Base-by-base conservation (phyloP, 1,139 yeast genomes). In the Suhomyces anneliseae region DNA sequence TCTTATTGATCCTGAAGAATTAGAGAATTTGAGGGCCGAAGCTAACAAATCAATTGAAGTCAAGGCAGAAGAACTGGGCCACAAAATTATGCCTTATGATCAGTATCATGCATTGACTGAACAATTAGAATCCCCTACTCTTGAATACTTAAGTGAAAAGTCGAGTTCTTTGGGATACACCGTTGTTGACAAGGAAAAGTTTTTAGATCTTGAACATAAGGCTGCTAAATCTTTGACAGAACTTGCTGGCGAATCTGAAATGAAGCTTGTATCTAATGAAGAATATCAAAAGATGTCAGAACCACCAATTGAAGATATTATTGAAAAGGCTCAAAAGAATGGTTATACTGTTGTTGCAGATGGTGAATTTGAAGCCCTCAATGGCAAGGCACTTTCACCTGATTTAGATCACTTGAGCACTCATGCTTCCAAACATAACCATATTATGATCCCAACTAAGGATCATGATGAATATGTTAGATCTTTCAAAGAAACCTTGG, bases 21-120 rank as follows among this genome's bases (percentile, higher is more conserved):
- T 54, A 40, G 37, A 51, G 8, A 34, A 36, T 6, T n/a, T 54
- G 32, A 33, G 37, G 8, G 8, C 11, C 2, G 41, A 44, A 27
- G 44, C 43, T 27, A 10, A 35, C 3, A 56, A 57, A 34, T 26
- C 54, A 3, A 34, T 57, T 33, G 54, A 54, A 11, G 46, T 36
- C 2, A 55, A 45, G 39, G 61, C 62, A 0, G 27, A 41, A 4
- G 62, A 60, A 26, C 52, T 55, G 1, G 58, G 58, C 27, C 55
- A 54, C 52, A 58, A 54, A 43, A 41, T 65, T 1, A 31, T 69
- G 5, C 39, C 54, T 26, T 39, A 34, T 32, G 51, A 52, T 6
- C 72, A 67, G 36, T 67, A 66, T 44, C 68, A 69, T 36, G 59
- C 58, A 7, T 57, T 72, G 51, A 54, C 64, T 14, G 45, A 64